Conservation (phyloP, 495 filamentous ascomycete genomes). For the Penicillium goetzii region DNA sequence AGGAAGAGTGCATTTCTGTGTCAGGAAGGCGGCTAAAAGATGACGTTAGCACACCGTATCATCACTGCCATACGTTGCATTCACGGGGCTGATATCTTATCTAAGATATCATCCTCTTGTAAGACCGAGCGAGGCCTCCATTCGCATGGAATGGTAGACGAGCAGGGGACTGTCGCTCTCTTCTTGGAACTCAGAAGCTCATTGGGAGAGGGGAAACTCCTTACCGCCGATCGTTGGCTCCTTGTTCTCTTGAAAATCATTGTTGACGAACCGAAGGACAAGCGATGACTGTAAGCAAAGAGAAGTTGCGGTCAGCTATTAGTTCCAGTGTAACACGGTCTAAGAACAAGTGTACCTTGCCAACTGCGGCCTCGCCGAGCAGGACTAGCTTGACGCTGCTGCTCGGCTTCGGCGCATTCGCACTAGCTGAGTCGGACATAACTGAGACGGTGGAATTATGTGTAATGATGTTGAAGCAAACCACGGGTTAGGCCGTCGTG, state of each 20-base stretch:
- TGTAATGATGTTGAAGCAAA: slow-evolving; percentile 9
- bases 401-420: slow-evolving; percentile 85
- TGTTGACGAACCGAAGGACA: slow-evolving; percentile 97
- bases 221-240: slow-evolving; percentile 98
- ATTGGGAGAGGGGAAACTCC: slow-evolving; percentile 28
- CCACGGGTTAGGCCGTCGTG: slow-evolving; percentile 41
- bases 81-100: not conserved
- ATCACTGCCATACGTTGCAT: slow-evolving; percentile 1
- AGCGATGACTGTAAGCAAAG: slow-evolving; percentile 76
- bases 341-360: slow-evolving; percentile 71
- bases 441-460: slow-evolving; percentile 16
- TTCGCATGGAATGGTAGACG: not conserved
- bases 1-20: slow-evolving; percentile 96
- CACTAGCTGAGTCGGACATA: slow-evolving; percentile 52
- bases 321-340: slow-evolving; percentile 11
- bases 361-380: slow-evolving; percentile 94
- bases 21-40: slow-evolving; percentile 86
- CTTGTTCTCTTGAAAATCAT: slow-evolving; percentile 99
- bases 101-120: slow-evolving; percentile 6
- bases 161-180: not conserved
- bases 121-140: slow-evolving; percentile 3
- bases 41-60: slow-evolving; percentile 36
- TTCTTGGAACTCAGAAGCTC: slow-evolving; percentile 14
- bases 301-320: slow-evolving; percentile 26
- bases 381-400: slow-evolving; percentile 99